Base-by-base conservation (phyloP, 2,329 filamentous ascomycete species). In the Sclerotinia nivalis region DNA sequence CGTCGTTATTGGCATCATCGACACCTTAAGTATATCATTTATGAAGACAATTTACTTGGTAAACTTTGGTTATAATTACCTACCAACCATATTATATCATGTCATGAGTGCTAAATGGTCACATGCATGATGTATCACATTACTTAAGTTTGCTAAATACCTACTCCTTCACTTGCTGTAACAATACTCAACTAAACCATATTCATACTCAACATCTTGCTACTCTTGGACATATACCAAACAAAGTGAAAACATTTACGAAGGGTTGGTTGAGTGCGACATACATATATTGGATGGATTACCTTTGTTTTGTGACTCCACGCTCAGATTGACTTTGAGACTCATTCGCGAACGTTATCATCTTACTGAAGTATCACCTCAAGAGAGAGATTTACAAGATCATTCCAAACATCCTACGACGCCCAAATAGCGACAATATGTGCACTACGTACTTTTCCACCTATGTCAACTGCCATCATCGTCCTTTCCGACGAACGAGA, bases 381-480 rank as follows among this genome's bases (percentile, higher is more conserved):
- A n/a, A 18, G 45, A 37, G 22, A n/a, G 8, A 20, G 7, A 25
- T 25, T n/a, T n/a, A 54, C 1, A 34, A 31, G 12, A 18, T 18
- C 31, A 37, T 22, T 28, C n/a, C 6, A 54, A 13, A 18, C 13
- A 54, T 9, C 1, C 64, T 12, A 2, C 4, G 20, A 15, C 18
- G 40, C 28, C 10, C 10, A 47, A 2, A 22, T 0, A 20, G 15
- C 28, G 40, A 8, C 28, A 12, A 47, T 25, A 69, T 69, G 67
- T 69, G 67, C 20, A 69, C 49, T 50, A 69, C 59, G 22, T 56
- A 64, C 28, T 47, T 64, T 37, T 69, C 37, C 13, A 69, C 47
- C 20, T 69, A 65, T 22, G 10, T 22, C 25, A 69, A 69, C 58
- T 69, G 67, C 60, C 25, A 52, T 10, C 67, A 69, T 45, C 58